These are phyloP conservation scores for Microdochium trichocladiopsis DNA, from an alignment of 2,329 filamentous ascomycete species.

Conservation along the genomic window DNA sequence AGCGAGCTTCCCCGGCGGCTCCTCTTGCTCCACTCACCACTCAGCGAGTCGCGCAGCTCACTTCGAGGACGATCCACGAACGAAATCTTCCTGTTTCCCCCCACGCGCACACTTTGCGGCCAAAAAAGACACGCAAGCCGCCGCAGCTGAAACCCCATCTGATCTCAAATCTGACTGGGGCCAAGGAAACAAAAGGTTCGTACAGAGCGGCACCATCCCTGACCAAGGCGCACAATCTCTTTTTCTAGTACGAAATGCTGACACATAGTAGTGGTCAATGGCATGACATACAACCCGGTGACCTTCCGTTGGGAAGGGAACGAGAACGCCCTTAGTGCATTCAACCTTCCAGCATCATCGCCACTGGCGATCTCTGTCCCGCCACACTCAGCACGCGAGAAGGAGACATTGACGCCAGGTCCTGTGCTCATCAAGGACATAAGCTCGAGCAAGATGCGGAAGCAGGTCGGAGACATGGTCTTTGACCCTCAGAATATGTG, in stretches of 20 bases:
- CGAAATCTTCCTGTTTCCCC: constrained; percentile 34
- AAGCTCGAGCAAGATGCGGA: constrained; percentile 74
- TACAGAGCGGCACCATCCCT: too few relatives aligned
- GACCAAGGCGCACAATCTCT: too few relatives aligned
- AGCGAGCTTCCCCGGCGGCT: constrained; percentile 47
- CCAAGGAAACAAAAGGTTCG: constrained; percentile 77
- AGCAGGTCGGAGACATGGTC: constrained; percentile 96
- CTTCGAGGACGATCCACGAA: constrained; percentile 39
- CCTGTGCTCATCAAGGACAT: constrained; percentile 89
- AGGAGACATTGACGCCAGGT: constrained; percentile 52
- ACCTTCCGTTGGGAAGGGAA: constrained; percentile 95
- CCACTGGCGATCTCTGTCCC: constrained; percentile 42
- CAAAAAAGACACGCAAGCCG: constrained; percentile 50
- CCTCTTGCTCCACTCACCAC: constrained; percentile 46
- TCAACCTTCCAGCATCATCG: constrained; percentile 58
- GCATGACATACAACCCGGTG: constrained; percentile 90
- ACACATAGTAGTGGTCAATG: constrained; percentile 87
- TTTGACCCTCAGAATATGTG: constrained; percentile 97
- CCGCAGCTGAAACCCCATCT: constrained; percentile 72
- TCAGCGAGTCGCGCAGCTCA: constrained; percentile 47
- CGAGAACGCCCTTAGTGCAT: constrained; percentile 73
- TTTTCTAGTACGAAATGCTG: too few relatives aligned
- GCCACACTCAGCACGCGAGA: constrained; percentile 40
- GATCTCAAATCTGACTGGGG: constrained; percentile 73
- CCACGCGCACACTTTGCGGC: constrained; percentile 23